Conservation (phyloP, 331 rosid genomes). For the Rosa hybrid region DNA sequence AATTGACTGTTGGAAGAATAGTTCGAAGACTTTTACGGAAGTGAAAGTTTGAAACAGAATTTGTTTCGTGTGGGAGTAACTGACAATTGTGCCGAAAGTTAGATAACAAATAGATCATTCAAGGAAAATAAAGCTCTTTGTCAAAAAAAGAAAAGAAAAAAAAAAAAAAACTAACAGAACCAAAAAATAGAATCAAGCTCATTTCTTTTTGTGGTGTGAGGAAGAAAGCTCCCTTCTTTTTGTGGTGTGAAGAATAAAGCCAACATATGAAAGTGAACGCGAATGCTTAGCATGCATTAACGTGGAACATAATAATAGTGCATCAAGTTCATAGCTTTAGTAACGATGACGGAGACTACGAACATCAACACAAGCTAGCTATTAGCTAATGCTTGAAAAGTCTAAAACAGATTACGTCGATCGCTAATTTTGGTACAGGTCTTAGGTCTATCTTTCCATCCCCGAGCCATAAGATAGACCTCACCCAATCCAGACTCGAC, state of each 20-base stretch:
- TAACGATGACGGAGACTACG: too few species aligned
- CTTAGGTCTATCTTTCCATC: neutral
- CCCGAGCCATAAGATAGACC: neutral
- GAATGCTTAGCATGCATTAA: neutral
- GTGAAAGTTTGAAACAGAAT: neutral
- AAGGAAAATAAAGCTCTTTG: too few species aligned
- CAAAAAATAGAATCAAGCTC: neutral
- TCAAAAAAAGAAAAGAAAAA: too few species aligned
- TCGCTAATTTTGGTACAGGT: neutral
- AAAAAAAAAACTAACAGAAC: neutral
- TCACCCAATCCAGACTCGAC: neutral
- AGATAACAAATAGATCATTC: neutral
- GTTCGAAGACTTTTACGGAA: neutral
- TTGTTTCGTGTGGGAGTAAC: neutral
- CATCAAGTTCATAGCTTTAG: neutral
- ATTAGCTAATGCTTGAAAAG: too few species aligned
- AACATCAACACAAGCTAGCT: too few species aligned
- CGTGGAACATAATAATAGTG: neutral
- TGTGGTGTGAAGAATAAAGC: neutral
- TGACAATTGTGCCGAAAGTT: neutral
- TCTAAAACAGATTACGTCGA: neutral
- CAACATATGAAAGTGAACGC: neutral
- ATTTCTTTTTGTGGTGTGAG: neutral
- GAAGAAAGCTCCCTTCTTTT: too few species aligned
- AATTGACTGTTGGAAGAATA: too few species aligned